A percentile compares a stretch with the other conserved stretches of the same genome.
Evolutionary conservation across 1,284 basidiomycete genomes (phyloP).

Genomic region (Ceratobasidium sp.): DNA sequence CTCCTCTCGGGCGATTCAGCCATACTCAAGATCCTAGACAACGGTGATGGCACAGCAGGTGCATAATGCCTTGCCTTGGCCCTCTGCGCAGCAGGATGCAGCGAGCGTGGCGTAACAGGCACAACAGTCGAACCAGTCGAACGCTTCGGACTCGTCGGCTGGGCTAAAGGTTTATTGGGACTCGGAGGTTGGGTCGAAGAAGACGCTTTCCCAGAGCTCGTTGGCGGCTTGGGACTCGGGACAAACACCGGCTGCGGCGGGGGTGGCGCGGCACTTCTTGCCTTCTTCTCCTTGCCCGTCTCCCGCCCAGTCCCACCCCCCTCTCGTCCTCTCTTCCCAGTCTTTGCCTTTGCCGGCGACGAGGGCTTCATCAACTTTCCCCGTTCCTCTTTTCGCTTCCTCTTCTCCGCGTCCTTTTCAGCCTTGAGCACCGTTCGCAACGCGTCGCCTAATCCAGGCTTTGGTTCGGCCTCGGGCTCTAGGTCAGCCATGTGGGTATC

Average conservation of each 20-base stretch:
- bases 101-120: conserved; percentile 15
- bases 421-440: conserved; percentile 16
- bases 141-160: neutral
- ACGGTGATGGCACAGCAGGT: conserved; percentile 48
- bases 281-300: neutral
- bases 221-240: neutral
- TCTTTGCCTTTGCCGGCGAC: conserved; percentile 4
- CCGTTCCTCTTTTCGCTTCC: neutral
- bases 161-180: too few relatives aligned
- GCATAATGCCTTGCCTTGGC: conserved; percentile 45
- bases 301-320: conserved; percentile 1
- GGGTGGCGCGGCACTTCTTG: neutral
- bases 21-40: conserved; percentile 48
- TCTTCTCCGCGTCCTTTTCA: conserved; percentile 13
- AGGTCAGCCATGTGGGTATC: neutral
- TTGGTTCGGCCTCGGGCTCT: neutral
- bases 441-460: neutral
- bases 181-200: too few relatives aligned
- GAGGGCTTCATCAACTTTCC: conserved; percentile 3
- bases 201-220: neutral
- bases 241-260: conserved; percentile 27
- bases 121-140: neutral
- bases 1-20: conserved; percentile 41
- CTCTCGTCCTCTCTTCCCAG: conserved; percentile 13
- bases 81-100: conserved; percentile 38